Evolutionary conservation across 2,329 filamentous ascomycete genomes (phyloP), one percentile per base, ranked within the genome.

Genomic region (Thermothelomyces thermophilus): DNA sequence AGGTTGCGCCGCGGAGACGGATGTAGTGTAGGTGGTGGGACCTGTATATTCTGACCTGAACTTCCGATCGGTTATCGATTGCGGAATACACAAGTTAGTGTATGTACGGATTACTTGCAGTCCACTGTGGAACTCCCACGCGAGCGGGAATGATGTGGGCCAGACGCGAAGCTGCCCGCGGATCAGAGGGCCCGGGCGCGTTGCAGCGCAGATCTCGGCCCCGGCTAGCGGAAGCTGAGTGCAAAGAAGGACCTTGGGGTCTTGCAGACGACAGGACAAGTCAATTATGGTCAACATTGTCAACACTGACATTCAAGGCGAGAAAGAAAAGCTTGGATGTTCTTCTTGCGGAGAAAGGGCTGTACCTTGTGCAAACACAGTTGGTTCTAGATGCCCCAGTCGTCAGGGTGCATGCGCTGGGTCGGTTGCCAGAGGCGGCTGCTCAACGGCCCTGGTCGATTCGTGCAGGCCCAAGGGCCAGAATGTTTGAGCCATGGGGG

Each of bases 401-500:
- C 37, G 28, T 48, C 46, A 48, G 41, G 46, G 46, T 48, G n/a
- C n/a, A n/a, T n/a, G n/a, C n/a, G n/a, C n/a, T n/a, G n/a, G n/a
- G n/a, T n/a, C n/a, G n/a, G n/a, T n/a, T n/a, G n/a, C n/a, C n/a
- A n/a, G n/a, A n/a, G n/a, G n/a, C n/a, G n/a, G n/a, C n/a, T n/a
- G n/a, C n/a, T n/a, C n/a, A n/a, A n/a, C n/a, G n/a, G n/a, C n/a
- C n/a, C n/a, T n/a, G n/a, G n/a, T n/a, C n/a, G n/a, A n/a, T n/a
- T n/a, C n/a, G n/a, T n/a, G n/a, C n/a, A n/a, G n/a, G n/a, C n/a
- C n/a, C n/a, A 31, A 31, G 22, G 34, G 46, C 26, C 46, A 19
- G 28, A 8, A 50, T 44, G 47, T 50, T 50, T 50, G 13, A 35
- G 35, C 34, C 47, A 39, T 30, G 41, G 24, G 17, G 5, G 14